Base-by-base conservation (phyloP, 2,329 filamentous ascomycete species). In the Trichoderma sp. region DNA sequence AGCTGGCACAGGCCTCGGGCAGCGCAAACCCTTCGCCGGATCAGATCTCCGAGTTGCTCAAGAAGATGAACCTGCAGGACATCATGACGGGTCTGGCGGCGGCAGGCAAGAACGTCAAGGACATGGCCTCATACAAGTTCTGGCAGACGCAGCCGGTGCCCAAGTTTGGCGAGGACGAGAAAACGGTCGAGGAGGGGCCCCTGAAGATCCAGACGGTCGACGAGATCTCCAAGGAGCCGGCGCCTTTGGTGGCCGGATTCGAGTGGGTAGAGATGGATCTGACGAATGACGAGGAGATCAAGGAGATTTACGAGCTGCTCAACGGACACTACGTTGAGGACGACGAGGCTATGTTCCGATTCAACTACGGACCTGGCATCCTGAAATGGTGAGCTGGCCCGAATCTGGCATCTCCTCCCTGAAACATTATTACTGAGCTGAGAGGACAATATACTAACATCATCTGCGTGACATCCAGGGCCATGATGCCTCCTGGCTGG, bases 41-140 rank as follows among this genome's bases (percentile, higher is more conserved):
- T 21, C 84, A 87, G 73, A 85, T 89, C 33, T 85, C 88, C 76
- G 87, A 89, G 38, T 85, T 88, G 65, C 86, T 93, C 77, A 90
- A 90, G 84, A 89, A 89, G 79, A 87, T 94, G 82, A 92, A 88
- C 78, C 85, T 94, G 74, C 89, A 92, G 81, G 92, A 94, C 77
- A 90, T 94, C 81, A 90, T 94, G 89, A 94, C 93, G 1, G 93
- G 93, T 0, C 84, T 94, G 80, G 93, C 95, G 18, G 88, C 94
- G 8, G 92, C 91, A 77, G 94, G 93, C 74, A 97, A 97, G 88
- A 97, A 97, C 81, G 92, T 91, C 80, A 98, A 98, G 87, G 95
- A 98, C 82, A 98, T 98, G 95, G 95, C 93, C 7, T 94, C 93
- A 75, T 98, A 98, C 89, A 98, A 97, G 85, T 99, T 99, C 87